These are phyloP conservation scores for Colletotrichum caudatum DNA, from an alignment of 2,329 filamentous ascomycete genomes.

Conservation along the genomic window DNA sequence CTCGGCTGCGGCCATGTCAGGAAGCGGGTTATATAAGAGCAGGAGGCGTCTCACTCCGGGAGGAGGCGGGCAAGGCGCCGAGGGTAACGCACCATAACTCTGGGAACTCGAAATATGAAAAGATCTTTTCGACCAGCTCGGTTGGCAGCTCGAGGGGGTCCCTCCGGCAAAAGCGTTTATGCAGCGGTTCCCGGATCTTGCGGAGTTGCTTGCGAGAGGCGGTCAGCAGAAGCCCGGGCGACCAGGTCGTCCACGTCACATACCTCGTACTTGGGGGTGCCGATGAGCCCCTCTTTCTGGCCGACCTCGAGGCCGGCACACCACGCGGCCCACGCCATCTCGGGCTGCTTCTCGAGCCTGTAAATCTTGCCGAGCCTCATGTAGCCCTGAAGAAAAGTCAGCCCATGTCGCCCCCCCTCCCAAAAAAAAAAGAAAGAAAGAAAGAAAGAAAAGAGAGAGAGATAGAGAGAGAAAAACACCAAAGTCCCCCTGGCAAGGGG, in stretches of 20 bases:
- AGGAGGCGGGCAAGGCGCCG: no score
- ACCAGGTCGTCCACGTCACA: constrained; percentile 15
- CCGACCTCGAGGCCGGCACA: constrained; percentile 54
- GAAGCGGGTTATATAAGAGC: not conserved
- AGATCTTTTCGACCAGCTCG: constrained; percentile 54
- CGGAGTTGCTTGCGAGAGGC: constrained; percentile 49
- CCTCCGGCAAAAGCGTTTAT: constrained; percentile 49
- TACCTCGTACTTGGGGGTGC: constrained; percentile 52
- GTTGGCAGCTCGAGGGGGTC: constrained; percentile 53
- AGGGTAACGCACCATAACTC: constrained; percentile 36
- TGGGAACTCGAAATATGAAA: constrained; percentile 51
- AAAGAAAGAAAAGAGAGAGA: no score
- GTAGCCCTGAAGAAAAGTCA: constrained; percentile 52
- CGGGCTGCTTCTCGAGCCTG: constrained; percentile 52
- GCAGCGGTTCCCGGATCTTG: constrained; percentile 51
- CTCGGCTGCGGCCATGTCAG: constrained; percentile 24
- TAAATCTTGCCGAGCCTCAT: constrained; percentile 56
- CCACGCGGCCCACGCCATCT: constrained; percentile 56
- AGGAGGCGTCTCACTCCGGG: no score
- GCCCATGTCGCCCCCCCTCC: not conserved
- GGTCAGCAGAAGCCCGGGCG: not conserved
- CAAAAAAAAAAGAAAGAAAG: no score
- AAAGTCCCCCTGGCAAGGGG: not conserved
- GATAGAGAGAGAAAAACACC: no score
- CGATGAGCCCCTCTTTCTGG: constrained; percentile 45